Evolutionary conservation across 805 yeast genomes (phyloP), one percentile per base, ranked within the genome.

Genomic region (Saccharomycopsis capsularis): DNA sequence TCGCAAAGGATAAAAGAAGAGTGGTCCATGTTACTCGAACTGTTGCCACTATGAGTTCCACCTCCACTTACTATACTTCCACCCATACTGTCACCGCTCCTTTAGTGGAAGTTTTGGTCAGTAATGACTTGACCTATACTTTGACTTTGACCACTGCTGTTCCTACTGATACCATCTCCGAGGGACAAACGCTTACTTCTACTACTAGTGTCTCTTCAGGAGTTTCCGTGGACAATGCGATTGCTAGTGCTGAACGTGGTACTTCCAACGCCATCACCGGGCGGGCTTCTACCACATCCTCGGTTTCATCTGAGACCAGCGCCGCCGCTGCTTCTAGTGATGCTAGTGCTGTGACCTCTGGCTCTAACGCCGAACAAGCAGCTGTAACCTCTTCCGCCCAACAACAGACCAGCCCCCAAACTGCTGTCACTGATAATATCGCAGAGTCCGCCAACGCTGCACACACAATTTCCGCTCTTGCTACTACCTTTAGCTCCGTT

Each of bases 1-100:
- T 51, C 6, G 48, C 44, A 9, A 47, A 50, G 24, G 50, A 35
- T 13, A 52, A 52, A 29, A 35, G 55, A 46, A 50, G 39, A 25
- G 53, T 52, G 13, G 55, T 50, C 11, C 45, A 48, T 16, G 60
- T 61, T 6, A 59, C 66, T 5, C 55, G 53, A 7, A 55, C 57
- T 6, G 52, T 60, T 60, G 63, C 57, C 39, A 66, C 69, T 29
- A 73, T 78, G 1, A 78, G 75, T 38, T 22, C 42, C n/a, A 48
- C 53, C 3, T 35, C 48, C 15, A 42, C 25, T 23, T 46, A 37
- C 24, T 42, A 39, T 30, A 52, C 55, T n/a, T 23, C 54, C 5
- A 72, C 76, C 24, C 67, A 74, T 22, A 74, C 79, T 13, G 63
- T 72, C 18, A 65, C 68, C 55, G 65, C 74, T 51, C 80, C 81